Base-by-base conservation (phyloP, 257 asterid species). In the Solanum okadae region DNA sequence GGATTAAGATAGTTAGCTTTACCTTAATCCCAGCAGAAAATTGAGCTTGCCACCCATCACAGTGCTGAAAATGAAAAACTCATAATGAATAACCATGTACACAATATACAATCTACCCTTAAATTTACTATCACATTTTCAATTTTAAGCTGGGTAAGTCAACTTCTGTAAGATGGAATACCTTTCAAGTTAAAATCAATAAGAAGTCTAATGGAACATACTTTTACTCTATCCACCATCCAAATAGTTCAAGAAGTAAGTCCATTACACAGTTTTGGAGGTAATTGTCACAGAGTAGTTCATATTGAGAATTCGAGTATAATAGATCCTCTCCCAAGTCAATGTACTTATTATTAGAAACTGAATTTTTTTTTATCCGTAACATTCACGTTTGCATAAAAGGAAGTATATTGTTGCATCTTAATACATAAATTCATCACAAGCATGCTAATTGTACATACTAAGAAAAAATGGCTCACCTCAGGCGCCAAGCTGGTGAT, bases 21-120 rank as follows among this genome's bases (percentile, higher is more conserved):
- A 94, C 99, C 98, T 95, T 95, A 89, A 96, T 90, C 86, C 98
- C 99, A 89, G 97, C 98, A 88, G 96, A 92, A 93, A 94, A 93
- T 89, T 95, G 99, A 91, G 93, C 88, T 93, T 93, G 92, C 96
- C 95, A 95, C 77, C 95, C 97, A 91, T 92, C 96, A 92, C 83
- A 89, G 85, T 90, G 87, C 98, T 95, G 95, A 87, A 91, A 90
- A 61, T 35, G 86, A 27, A 22, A 52, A 70, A 87, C 89, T 42
- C 81, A 87, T 88, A 89, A n/a, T 34, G 23, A 78, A 86, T 86
- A 83, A 71, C 86, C 76, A 20, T 31, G 61, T 18, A 88, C 38
- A 31, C 71, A 86, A 81, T 25, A 31, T 82, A 52, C 31, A 18
- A 70, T 82, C 25, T 29, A 82, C 31, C 44, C 44, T 82, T 12